Evolutionary conservation across 768 basidiomycete genomes (phyloP).

Genomic region (Mycena sanguinolenta): DNA sequence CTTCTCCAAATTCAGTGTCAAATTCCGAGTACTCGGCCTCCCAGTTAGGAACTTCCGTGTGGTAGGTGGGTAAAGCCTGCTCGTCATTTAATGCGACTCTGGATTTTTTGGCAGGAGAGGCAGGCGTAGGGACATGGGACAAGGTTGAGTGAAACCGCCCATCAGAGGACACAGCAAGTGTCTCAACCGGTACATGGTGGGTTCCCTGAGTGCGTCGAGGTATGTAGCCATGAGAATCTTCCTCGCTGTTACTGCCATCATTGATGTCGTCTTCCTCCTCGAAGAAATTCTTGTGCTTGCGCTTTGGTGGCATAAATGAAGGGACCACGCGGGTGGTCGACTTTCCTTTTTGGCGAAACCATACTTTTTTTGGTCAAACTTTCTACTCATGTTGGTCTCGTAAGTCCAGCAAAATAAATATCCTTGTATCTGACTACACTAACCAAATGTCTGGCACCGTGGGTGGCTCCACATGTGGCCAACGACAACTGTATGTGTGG

Average conservation of each 20-base stretch:
- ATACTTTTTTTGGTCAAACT: no score
- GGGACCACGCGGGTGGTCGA: background rate
- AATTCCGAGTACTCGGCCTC: background rate
- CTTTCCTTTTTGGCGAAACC: no score
- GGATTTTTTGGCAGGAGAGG: background rate
- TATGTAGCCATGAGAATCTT: background rate
- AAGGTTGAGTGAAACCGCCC: background rate
- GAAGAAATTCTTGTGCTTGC: background rate
- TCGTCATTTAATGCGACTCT: background rate
- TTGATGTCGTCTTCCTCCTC: background rate
- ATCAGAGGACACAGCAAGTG: background rate
- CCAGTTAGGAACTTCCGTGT: background rate
- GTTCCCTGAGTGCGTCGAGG: background rate
- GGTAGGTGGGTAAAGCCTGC: background rate
- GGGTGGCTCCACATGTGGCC: no score
- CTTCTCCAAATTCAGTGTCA: background rate
- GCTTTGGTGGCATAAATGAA: background rate
- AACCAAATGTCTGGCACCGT: no score
- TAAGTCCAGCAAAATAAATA: no score
- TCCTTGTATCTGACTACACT: no score
- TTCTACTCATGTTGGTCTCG: no score
- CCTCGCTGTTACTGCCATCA: conserved; percentile 3
- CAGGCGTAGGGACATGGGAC: background rate
- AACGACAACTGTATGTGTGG: no score
- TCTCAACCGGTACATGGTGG: background rate